phyloP scores from a whole-genome alignment of 176 grass and related monocot genomes.

The Oryza rufipogon region DNA sequence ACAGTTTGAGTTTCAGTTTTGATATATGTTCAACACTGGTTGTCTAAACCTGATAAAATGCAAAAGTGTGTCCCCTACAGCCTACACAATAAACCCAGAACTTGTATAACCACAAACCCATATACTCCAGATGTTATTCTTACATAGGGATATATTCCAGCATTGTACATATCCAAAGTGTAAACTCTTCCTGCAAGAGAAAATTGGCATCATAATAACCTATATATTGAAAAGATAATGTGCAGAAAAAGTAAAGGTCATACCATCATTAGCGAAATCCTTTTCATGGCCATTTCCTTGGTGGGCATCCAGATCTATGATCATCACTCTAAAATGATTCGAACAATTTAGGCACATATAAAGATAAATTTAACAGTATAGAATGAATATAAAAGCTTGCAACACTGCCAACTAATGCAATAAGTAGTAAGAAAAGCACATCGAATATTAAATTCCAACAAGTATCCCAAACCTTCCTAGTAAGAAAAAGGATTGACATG shows the following conservation, averaged over 20 bases:
- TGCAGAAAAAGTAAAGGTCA: not conserved
- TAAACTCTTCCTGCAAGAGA: conserved; percentile 72
- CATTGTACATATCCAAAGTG: conserved; percentile 95
- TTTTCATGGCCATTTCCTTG: conserved; percentile 98
- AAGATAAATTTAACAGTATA: conserved; percentile 13
- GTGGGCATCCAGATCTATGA: conserved; percentile 98
- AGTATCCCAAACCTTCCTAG: not conserved
- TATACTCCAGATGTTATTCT: conserved; percentile 37
- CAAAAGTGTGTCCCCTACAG: not conserved
- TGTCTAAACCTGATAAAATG: not conserved
- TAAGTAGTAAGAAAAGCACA: not conserved
- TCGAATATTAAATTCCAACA: not conserved
- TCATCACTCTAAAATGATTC: conserved; percentile 72
- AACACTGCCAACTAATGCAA: not conserved
- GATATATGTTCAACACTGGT: not conserved
- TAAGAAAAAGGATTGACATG: conserved; percentile 1
- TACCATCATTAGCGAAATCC: conserved; percentile 89
- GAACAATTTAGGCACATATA: not conserved
- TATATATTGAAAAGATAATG: conserved; percentile 23
- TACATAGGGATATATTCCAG: conserved; percentile 94
- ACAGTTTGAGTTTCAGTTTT: not conserved
- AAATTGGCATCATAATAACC: conserved; percentile 12
- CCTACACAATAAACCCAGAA: not conserved
- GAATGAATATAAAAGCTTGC: not conserved
- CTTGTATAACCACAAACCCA: conserved; percentile 2